Base-by-base conservation (phyloP, 1,139 yeast species). In the Candida sanyaensis region DNA sequence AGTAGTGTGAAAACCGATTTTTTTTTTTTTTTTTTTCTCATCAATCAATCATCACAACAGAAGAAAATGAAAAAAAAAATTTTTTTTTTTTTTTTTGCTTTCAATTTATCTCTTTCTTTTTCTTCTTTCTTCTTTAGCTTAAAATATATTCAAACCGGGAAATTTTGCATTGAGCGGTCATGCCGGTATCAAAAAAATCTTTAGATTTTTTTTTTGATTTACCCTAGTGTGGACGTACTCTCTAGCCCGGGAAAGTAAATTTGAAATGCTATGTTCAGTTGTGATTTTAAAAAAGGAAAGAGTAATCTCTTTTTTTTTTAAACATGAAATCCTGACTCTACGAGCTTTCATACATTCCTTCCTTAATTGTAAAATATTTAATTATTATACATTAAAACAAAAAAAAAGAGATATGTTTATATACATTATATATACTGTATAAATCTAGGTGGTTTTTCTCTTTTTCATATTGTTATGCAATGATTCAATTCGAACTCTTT, bases 211-310 rank as follows among this genome's bases (percentile, higher is more conserved):
- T n/a, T n/a, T 37, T 41, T 13, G 10, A 17, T 30, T 11, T 43
- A 49, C 62, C 67, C 68, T 63, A 65, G 68, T 63, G 67, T 64
- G 66, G 62, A 53, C 67, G 68, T 66, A 59, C 72, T 64, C 73
- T 66, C 72, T 66, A 64, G 62, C 72, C 71, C 62, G 73, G 64
- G 38, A 68, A 60, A 68, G 56, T 43, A 40, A 31, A 17, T 2
- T 50, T 42, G 56, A 64, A 59, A 53, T 52, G 54, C 57, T 55
- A 37, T 50, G 69, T 66, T 66, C 69, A 60, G 69, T 65, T 61
- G 58, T 56, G 61, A 49, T 53, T 58, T 53, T 26, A 9, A 9
- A 17, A 17, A 17, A 17, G 21, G 21, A 2, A 17, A 17, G 3
- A 17, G n/a, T n/a, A n/a, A n/a, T n/a, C n/a, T n/a, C 21, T 17